Base-by-base conservation (phyloP, 306 rosid species). In the Rosa rugosa region DNA sequence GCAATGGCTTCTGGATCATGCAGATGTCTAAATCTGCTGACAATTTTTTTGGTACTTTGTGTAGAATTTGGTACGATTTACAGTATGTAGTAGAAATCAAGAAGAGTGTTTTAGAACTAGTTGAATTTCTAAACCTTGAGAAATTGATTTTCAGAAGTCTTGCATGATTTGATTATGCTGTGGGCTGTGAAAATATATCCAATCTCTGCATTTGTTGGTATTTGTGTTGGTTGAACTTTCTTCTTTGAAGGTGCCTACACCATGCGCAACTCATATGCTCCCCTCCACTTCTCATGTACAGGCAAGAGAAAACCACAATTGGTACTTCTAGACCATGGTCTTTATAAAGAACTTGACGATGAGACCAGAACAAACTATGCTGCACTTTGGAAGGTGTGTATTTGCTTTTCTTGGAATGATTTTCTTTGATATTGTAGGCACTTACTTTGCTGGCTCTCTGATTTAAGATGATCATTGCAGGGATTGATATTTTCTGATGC, bases 251-350 rank as follows among this genome's bases (percentile, higher is more conserved):
- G 25, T 72, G 23, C 57, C 17, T 47, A 47, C 57, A 25, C 23
- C 59, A 25, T 71, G 27, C 5, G 5, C 27, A 50, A 49, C 25
- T 75, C 42, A 75, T 75, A 75, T 45, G 72, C 42, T 23, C 11
- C 13, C 14, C 46, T n/a, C 9, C 4, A 46, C 60, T 53, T 81
- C 77, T 47, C 65, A 69, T 83, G 60, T 44, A 71, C 80, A 95
- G 99, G 99, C 73, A 86, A 86, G 91, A 93, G 88, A 84, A 89
- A 91, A 80, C 99, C 99, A 54, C 99, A 95, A 77, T 88, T 95
- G 85, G 80, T 95, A 71, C 91, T 95, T 79, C 87, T 95, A 79
- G 99, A 95, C 82, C 98, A 93, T 54, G 99, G 99, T 69, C 92
- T 95, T 81, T 93, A 95, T 81, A 95, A 89, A 87, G 98, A 90